A percentile compares a stretch with the other conserved stretches of the same genome.
phyloP scores from a whole-genome alignment of 345 rosid genomes.

The Eucalyptus rudis region DNA sequence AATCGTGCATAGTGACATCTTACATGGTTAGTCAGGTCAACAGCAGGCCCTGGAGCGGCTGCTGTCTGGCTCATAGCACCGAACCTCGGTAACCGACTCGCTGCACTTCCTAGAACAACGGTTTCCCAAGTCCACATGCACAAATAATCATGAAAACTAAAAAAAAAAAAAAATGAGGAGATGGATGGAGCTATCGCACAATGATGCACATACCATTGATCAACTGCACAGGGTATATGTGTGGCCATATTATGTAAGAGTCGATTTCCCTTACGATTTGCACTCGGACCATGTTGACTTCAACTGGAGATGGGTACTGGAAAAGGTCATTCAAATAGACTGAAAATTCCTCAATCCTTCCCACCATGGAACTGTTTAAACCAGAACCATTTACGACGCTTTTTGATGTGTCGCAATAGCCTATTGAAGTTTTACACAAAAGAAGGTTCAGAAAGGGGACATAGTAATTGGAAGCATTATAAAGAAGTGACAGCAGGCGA shows the following conservation, averaged over 20 bases:
- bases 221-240: constrained; percentile 31
- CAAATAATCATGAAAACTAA: neutral
- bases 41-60: constrained; percentile 22
- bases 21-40: constrained; percentile 21
- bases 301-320: constrained; percentile 55
- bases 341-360: constrained; percentile 38
- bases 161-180: neutral
- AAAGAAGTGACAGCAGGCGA: neutral
- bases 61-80: constrained; percentile 1
- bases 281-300: constrained; percentile 49
- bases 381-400: constrained; percentile 83
- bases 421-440: constrained; percentile 9
- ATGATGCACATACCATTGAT: constrained; percentile 26
- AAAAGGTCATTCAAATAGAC: constrained; percentile 54
- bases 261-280: constrained; percentile 34
- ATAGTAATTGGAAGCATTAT: neutral
- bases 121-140: neutral
- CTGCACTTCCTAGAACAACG: constrained; percentile 14
- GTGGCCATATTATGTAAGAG: constrained; percentile 27
- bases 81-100: neutral
- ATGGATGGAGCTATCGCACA: neutral
- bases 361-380: constrained; percentile 60
- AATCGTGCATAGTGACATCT: neutral
- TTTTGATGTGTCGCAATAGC: constrained; percentile 59
- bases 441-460: neutral